Base-by-base conservation (phyloP, 2,329 filamentous ascomycete genomes). In the Alternaria dauci region DNA sequence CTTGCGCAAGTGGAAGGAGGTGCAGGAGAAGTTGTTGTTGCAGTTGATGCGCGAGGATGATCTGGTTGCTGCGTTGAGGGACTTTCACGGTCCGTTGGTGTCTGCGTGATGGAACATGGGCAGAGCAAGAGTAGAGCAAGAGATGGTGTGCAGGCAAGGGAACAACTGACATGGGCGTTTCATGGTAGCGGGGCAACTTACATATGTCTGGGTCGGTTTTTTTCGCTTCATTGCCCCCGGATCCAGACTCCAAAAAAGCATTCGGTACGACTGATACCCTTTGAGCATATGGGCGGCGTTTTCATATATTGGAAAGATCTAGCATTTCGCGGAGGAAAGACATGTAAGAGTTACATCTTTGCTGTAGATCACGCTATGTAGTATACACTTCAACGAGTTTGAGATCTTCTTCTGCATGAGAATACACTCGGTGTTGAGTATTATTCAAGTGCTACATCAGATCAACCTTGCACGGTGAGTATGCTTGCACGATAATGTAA, bases 1-100 rank as follows among this genome's bases (percentile, higher is more conserved):
- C 38, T 82, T 93, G 62, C 87, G 90, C 74, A 81, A 82, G 54
- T 90, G 87, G 86, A 83, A 81, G 55, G 82, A 85, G 50, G 82
- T 83, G 58, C 87, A 90, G 68, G 88, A 90, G 71, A 90, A 90
- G 81, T 82, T 99, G 39, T 81, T 96, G 36, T 88, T 88, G 1
- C 93, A 97, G 79, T 84, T 97, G 11, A 87, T 87, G 76, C 86
- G 92, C 62, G 83, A 97, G 67, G 95, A 99, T 79, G 91, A 95
- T 53, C 83, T 97, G 67, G 89, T 98, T 47, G 90, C 90, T 26
- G 86, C 95, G 12, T 85, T 98, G 68, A 85, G 91, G 63, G 95
- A 99, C 64, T 83, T 75, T 50, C 65, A 70, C 18, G 75, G 75
- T 8, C 73, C 76, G 0, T 42, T 78, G 34, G 52, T 71, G n/a